A percentile compares a stretch with the other conserved stretches of the same genome.
Conservation (phyloP, 495 filamentous ascomycete genomes). For the Cercophora scortea region DNA sequence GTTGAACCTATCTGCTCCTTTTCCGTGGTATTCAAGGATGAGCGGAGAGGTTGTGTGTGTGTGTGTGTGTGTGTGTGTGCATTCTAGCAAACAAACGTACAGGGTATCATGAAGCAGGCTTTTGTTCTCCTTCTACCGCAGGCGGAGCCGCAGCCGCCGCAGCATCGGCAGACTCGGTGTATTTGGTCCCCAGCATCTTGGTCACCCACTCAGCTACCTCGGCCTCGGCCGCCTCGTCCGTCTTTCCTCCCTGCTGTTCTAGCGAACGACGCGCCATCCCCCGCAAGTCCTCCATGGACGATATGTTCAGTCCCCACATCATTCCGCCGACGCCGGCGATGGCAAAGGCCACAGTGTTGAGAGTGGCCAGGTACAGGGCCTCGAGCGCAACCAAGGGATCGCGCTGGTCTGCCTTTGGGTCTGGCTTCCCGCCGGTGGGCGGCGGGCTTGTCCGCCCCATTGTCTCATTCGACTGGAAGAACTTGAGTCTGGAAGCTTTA, state of each 20-base stretch:
- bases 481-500: conserved; percentile 49
- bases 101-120: too few species aligned
- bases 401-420: conserved; percentile 8
- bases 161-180: conserved; percentile 3
- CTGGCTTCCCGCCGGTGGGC: not conserved
- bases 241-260: conserved; percentile 31
- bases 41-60: too few species aligned
- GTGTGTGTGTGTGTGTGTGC: too few species aligned
- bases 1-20: too few species aligned
- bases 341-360: conserved; percentile 64
- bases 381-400: conserved; percentile 62
- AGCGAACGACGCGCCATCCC: conserved; percentile 39
- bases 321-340: conserved; percentile 62
- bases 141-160: not conserved
- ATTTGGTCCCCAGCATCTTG: conserved; percentile 50
- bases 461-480: conserved; percentile 54
- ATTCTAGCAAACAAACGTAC: too few species aligned
- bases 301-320: conserved; percentile 65
- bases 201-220: conserved; percentile 68
- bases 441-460: conserved; percentile 2
- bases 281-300: conserved; percentile 61
- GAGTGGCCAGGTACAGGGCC: conserved; percentile 73
- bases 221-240: conserved; percentile 53
- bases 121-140: too few species aligned
- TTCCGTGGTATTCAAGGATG: too few species aligned